Evolutionary conservation across 768 basidiomycete genomes (phyloP).

Genomic region (Leucosporidium yakuticum): DNA sequence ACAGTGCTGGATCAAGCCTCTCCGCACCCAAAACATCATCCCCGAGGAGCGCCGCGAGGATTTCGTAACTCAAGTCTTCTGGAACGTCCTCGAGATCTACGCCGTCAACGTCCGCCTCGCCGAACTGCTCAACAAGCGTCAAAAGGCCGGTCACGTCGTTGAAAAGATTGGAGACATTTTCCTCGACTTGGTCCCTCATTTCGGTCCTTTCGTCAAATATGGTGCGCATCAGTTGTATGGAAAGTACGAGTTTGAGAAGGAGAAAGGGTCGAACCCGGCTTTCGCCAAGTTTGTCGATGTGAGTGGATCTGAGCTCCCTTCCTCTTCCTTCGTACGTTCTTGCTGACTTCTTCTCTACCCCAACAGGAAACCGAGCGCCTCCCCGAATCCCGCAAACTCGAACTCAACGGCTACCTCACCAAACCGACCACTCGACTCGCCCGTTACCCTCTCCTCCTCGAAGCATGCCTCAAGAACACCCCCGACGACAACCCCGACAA

Average conservation of each 20-base stretch:
- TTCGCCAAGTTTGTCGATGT: conserved; percentile 97
- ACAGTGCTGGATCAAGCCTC: conserved; percentile 82
- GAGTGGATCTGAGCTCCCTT: conserved; percentile 63
- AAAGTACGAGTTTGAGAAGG: conserved; percentile 98
- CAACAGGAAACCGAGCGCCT: conserved; percentile 75
- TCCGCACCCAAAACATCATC: conserved; percentile 70
- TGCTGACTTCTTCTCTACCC: not conserved
- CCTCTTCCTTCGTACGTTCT: not conserved
- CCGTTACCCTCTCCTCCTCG: conserved; percentile 87
- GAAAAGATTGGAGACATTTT: conserved; percentile 87
- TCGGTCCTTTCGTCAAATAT: conserved; percentile 88
- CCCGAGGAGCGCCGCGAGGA: conserved; percentile 67
- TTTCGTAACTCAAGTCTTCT: conserved; percentile 91
- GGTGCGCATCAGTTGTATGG: conserved; percentile 96
- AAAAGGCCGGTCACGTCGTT: conserved; percentile 90
- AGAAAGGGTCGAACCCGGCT: conserved; percentile 83
- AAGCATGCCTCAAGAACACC: conserved; percentile 86
- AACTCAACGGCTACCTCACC: conserved; percentile 94
- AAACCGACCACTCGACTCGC: conserved; percentile 97
- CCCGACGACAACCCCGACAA: conserved; percentile 86
- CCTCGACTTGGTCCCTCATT: conserved; percentile 75
- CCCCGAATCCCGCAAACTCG: conserved; percentile 91
- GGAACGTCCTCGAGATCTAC: conserved; percentile 93
- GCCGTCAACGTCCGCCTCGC: conserved; percentile 83
- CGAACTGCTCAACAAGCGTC: conserved; percentile 87